Percentiles rank a stretch among this genome's conserved stretches.
phyloP scores from a whole-genome alignment of 2,329 filamentous ascomycete species.

The Aspergillus aculeatus region DNA sequence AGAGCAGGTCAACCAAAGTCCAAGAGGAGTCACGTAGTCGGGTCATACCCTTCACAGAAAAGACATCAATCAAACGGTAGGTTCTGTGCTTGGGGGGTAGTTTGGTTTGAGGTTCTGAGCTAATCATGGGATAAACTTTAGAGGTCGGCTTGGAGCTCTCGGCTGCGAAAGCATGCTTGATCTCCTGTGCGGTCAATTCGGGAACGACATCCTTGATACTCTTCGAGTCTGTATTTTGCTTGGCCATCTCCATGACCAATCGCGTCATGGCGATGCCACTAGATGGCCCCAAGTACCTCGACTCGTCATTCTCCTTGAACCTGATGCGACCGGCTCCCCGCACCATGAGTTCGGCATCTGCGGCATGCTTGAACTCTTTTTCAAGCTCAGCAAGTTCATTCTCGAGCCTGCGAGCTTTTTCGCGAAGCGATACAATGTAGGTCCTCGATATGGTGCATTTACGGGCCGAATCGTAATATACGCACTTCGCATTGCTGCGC shows the following conservation, averaged over 20 bases:
- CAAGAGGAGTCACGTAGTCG: neutral
- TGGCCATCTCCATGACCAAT: slow-evolving; percentile 93
- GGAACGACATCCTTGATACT: slow-evolving; percentile 91
- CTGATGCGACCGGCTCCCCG: slow-evolving; percentile 82
- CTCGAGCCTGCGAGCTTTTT: slow-evolving; percentile 79
- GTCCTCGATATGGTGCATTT: slow-evolving; percentile 81
- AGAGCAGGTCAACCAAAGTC: slow-evolving; percentile 22
- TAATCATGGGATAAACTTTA: slow-evolving; percentile 89
- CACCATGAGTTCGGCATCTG: slow-evolving; percentile 78
- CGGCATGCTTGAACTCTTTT: slow-evolving; percentile 69
- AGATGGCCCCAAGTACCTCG: slow-evolving; percentile 86
- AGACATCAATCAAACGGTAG: slow-evolving; percentile 78
- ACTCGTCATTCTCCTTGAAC: slow-evolving; percentile 80
- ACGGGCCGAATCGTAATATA: slow-evolving; percentile 90
- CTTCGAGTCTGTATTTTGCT: slow-evolving; percentile 85
- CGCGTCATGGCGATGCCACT: slow-evolving; percentile 95
- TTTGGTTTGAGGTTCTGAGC: slow-evolving; percentile 72
- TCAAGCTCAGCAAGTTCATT: slow-evolving; percentile 76
- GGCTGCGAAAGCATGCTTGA: slow-evolving; percentile 66
- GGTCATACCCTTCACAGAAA: slow-evolving; percentile 72
- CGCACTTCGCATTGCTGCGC: slow-evolving; percentile 84
- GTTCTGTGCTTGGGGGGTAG: slow-evolving; percentile 73
- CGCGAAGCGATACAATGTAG: slow-evolving; percentile 89
- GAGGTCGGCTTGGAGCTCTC: slow-evolving; percentile 66
- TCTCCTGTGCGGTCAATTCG: slow-evolving; percentile 64